phyloP scores from a whole-genome alignment of 192 early-diverging fungal genomes.

The Jimgerdemannia flammicorona region DNA sequence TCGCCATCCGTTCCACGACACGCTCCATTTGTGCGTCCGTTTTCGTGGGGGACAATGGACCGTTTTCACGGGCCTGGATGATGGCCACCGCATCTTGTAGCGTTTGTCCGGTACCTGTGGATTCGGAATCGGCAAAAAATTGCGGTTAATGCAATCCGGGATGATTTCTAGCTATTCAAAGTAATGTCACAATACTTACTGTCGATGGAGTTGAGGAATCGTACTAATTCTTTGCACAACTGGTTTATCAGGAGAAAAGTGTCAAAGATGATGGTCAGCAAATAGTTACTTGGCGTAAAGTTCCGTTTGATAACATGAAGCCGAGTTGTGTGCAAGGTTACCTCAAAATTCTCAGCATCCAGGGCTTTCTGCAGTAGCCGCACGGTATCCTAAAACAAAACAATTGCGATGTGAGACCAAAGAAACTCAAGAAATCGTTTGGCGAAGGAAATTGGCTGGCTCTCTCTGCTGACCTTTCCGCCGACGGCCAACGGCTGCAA shows the following conservation, averaged over 20 bases:
- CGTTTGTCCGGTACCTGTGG: neutral
- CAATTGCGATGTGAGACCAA: slow-evolving; percentile 22
- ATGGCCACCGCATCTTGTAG: neutral
- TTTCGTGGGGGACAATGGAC: neutral
- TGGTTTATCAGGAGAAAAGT: slow-evolving; percentile 15
- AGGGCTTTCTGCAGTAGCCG: slow-evolving; percentile 70
- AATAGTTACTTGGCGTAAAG: neutral
- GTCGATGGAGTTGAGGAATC: slow-evolving; percentile 77
- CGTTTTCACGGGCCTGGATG: neutral
- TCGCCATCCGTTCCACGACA: neutral
- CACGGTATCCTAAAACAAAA: slow-evolving; percentile 48
- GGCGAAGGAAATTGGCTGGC: neutral
- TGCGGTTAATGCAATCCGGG: neutral
- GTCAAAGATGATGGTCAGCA: neutral
- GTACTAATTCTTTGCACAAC: slow-evolving; percentile 73
- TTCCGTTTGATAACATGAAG: neutral
- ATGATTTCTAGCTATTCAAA: no score
- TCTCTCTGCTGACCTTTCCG: slow-evolving; percentile 41
- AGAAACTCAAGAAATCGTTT: slow-evolving; percentile 3
- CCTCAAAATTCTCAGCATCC: slow-evolving; percentile 75
- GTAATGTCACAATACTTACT: slow-evolving; percentile 31
- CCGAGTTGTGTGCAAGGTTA: slow-evolving; percentile 19
- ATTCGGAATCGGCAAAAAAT: neutral
- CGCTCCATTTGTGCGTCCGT: neutral
- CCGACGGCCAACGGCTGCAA: slow-evolving; percentile 70